Percentiles rank a stretch among this genome's conserved stretches.
Evolutionary conservation across 129 eudicot species (phyloP).

Genomic region (Gnaphalium uliginosum): DNA sequence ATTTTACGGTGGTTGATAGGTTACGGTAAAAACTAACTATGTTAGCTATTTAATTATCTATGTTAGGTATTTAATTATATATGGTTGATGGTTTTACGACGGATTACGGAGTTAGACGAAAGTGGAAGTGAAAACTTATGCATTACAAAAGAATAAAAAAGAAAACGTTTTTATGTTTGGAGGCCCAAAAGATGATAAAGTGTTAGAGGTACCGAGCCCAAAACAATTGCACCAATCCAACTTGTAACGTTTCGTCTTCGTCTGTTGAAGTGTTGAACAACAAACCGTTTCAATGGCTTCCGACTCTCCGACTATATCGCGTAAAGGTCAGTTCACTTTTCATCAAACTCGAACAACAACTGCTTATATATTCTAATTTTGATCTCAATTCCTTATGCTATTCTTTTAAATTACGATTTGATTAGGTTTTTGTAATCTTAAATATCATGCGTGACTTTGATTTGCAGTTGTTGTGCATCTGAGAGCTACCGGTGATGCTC

Average conservation of each 20-base stretch:
- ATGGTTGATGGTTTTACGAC: no score
- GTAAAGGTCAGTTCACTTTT: constrained; percentile 42
- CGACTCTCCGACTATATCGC: constrained; percentile 44
- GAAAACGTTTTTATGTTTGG: background rate
- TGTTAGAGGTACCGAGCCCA: background rate
- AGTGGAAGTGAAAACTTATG: no score
- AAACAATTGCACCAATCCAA: background rate
- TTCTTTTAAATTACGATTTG: background rate
- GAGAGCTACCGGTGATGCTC: constrained; percentile 93
- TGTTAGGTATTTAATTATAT: no score
- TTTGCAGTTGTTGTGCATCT: constrained; percentile 80
- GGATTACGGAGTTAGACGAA: no score
- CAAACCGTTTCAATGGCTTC: constrained; percentile 43
- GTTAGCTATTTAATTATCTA: no score
- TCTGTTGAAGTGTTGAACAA: background rate
- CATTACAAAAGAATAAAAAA: no score
- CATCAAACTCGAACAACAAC: background rate
- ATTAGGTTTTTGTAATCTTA: constrained; percentile 31
- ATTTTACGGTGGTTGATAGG: no score
- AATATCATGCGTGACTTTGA: background rate
- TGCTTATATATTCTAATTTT: background rate
- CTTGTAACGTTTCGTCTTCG: background rate
- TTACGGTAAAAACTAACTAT: no score
- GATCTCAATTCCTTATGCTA: background rate
- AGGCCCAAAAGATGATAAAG: background rate